Percentiles rank a stretch among this genome's conserved stretches.
Conservation (phyloP, 768 basidiomycete species). For the Boletus rubescentipes region DNA sequence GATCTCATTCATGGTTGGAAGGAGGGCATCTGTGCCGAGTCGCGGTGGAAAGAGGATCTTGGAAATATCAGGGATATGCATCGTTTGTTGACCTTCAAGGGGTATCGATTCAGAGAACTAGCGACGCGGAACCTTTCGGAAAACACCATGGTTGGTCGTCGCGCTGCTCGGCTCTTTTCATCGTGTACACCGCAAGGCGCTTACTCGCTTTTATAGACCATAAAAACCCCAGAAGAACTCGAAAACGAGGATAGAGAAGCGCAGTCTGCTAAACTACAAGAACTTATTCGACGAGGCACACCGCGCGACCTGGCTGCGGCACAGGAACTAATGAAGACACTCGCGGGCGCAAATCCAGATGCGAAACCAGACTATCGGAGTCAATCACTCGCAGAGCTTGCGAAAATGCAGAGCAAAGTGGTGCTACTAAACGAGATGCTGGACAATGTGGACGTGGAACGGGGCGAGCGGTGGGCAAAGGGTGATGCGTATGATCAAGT, state of each 20-base stretch:
- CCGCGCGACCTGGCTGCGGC: slow-evolving; percentile 94
- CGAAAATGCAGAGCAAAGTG: slow-evolving; percentile 93
- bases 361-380: slow-evolving; percentile 91
- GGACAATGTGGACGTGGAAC: slow-evolving; percentile 76
- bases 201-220: slow-evolving; percentile 50
- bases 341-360: slow-evolving; percentile 94
- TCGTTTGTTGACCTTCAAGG: slow-evolving; percentile 89
- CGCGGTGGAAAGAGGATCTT: slow-evolving; percentile 93
- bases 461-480: slow-evolving; percentile 75
- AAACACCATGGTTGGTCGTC: slow-evolving; percentile 22
- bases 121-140: slow-evolving; percentile 19
- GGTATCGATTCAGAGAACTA: slow-evolving; percentile 71
- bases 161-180: neutral
- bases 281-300: slow-evolving; percentile 93
- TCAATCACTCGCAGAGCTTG: slow-evolving; percentile 86
- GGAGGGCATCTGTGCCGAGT: slow-evolving; percentile 84
- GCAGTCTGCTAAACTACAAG: slow-evolving; percentile 97
- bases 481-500: slow-evolving; percentile 99
- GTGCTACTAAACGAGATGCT: slow-evolving; percentile 96
- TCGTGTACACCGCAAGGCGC: neutral
- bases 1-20: slow-evolving; percentile 95
- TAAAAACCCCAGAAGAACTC: slow-evolving; percentile 94
- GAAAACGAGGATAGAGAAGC: slow-evolving; percentile 95
- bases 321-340: slow-evolving; percentile 94
- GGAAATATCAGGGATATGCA: slow-evolving; percentile 99